Base-by-base conservation (phyloP, 441 rosid genomes). In the Dalechampia spathulata region DNA sequence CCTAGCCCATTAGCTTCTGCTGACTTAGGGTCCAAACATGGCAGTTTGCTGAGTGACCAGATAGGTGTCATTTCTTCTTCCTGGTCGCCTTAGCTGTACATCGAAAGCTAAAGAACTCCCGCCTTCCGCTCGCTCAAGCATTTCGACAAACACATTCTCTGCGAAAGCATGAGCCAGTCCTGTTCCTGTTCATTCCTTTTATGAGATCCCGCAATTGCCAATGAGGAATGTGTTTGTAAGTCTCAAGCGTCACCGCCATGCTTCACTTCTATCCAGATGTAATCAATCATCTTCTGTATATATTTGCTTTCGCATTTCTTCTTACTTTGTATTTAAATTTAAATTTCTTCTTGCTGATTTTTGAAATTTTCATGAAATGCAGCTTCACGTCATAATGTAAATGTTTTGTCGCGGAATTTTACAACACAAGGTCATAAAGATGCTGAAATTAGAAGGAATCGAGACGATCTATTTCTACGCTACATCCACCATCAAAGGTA, bases 191-290 rank as follows among this genome's bases (percentile, higher is more conserved):
- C 43, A 17, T n/a, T 55, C 51, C 52, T 66, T 30, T 30, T 30
- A 60, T 54, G 69, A 44, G 21, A 65, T 58, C 42, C 49, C 22
- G 25, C 30, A 60, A 3, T 67, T 60, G 67, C 69, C 72, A 71
- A 84, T 88, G 95, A 86, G 82, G 87, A 80, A 75, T 78, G 86
- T 62, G 53, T 60, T 74, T 53, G 65, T 63, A 39, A 56, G 53
- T 66, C 80, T 85, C 80, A 63, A 74, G 61, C 78, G 75, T 58
- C 85, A 70, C 61, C 82, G 91, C 57, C 87, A 66, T 52, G 28
- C 54, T 52, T 64, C 75, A 10, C 36, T 68, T 48, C 59, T 77
- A 57, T 72, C 77, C 39, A 54, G 59, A 60, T 37, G 89, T 80
- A 72, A 37, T 62, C n/a, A n/a, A n/a, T 52, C 36, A 23, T 23